phyloP scores from a whole-genome alignment of 1,284 basidiomycete species.

The Microbotryum silenes-acaulis region DNA sequence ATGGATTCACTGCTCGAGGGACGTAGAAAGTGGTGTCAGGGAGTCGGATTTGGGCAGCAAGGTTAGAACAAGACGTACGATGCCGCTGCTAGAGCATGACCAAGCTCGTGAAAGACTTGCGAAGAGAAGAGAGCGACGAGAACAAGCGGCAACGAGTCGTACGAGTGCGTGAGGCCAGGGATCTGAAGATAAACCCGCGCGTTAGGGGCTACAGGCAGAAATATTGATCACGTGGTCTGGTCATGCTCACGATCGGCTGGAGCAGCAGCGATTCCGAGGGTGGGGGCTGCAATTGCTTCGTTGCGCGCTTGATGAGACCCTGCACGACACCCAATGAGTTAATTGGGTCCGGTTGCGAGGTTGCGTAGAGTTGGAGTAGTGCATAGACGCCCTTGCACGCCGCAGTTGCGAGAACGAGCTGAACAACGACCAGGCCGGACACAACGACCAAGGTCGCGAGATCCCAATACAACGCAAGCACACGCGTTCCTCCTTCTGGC shows the following conservation, averaged over 20 bases:
- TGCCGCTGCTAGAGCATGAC: constrained; percentile 25
- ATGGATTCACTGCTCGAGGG: constrained; percentile 6
- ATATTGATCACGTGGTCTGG: background rate
- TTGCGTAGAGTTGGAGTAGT: background rate
- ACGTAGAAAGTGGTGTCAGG: background rate
- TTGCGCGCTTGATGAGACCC: background rate
- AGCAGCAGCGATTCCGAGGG: constrained; percentile 3
- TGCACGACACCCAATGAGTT: no score
- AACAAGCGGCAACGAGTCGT: constrained; percentile 10
- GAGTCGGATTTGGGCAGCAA: background rate
- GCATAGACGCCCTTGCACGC: background rate
- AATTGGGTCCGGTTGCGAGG: no score
- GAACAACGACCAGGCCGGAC: background rate
- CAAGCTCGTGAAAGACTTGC: constrained; percentile 28
- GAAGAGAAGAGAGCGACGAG: constrained; percentile 13
- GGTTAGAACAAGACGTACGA: constrained; percentile 6
- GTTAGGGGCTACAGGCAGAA: background rate
- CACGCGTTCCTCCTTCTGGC: background rate
- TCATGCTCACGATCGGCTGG: constrained; percentile 7
- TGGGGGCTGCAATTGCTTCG: background rate
- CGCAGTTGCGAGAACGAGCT: constrained; percentile 8
- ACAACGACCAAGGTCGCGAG: background rate
- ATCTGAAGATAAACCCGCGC: background rate
- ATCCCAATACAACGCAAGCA: constrained; percentile 1
- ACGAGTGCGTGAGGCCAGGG: constrained; percentile 17